Evolutionary conservation across 345 rosid genomes (phyloP).

Genomic region (Eucalyptus cloeziana): DNA sequence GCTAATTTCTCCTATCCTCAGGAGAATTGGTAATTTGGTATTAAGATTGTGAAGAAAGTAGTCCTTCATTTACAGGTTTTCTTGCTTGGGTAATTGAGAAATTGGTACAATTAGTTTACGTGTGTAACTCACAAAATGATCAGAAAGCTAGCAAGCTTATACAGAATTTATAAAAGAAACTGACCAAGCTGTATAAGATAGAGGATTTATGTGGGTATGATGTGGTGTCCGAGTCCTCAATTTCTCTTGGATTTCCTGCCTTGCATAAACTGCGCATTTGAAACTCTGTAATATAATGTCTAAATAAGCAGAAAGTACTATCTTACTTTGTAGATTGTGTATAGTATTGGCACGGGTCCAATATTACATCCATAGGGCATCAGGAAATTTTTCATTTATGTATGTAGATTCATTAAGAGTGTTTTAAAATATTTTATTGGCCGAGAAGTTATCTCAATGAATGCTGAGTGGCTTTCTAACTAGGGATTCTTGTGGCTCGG

Average conservation of each 20-base stretch:
- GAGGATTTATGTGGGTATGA: background rate
- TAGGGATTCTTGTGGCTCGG: background rate
- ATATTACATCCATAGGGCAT: background rate
- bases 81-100: background rate
- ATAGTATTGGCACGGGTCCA: background rate
- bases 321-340: background rate
- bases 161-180: background rate
- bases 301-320: background rate
- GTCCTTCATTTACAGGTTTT: background rate
- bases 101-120: background rate
- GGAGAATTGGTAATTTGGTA: background rate
- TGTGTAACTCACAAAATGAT: background rate
- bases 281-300: background rate
- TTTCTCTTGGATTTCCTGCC: background rate
- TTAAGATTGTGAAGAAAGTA: background rate
- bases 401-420: background rate
- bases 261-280: background rate
- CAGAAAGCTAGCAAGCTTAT: background rate
- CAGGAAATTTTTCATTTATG: background rate
- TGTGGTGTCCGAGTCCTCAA: background rate
- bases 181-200: background rate
- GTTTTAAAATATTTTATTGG: background rate
- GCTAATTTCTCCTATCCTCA: background rate
- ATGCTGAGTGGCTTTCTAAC: background rate
- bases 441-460: background rate